Percentiles rank a stretch among this genome's conserved stretches.
Conservation (phyloP, 139 green algal species). For the Tetraselmis chui region DNA sequence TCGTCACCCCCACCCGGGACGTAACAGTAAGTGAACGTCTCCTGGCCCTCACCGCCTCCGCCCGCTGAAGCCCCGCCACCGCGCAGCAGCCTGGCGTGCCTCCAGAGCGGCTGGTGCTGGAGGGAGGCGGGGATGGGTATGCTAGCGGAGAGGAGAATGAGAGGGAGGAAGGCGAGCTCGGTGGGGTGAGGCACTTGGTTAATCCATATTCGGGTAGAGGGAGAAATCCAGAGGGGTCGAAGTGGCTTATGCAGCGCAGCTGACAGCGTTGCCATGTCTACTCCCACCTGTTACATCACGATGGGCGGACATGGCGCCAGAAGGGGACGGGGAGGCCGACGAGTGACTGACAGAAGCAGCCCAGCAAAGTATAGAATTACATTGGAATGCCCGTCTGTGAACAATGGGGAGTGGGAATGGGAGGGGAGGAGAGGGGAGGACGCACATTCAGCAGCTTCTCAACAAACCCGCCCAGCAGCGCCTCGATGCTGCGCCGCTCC, state of each 20-base stretch:
- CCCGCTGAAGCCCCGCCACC: no score
- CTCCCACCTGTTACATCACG: conserved; percentile 9
- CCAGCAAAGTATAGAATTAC: no score
- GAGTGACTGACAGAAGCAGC: no score
- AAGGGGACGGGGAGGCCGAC: no score
- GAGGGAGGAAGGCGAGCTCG: conserved; percentile 66
- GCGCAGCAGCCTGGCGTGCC: not conserved
- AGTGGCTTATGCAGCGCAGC: conserved; percentile 73
- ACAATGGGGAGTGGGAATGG: no score
- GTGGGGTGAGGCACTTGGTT: conserved; percentile 49
- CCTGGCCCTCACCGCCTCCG: not conserved
- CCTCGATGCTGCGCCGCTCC: conserved; percentile 66
- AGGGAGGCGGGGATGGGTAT: conserved; percentile 18
- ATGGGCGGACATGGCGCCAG: not conserved
- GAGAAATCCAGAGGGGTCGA: conserved; percentile 80
- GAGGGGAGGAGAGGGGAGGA: no score
- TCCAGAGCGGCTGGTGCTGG: not conserved
- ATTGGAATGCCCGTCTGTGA: no score
- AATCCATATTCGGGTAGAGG: conserved; percentile 52
- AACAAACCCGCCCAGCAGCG: conserved; percentile 64
- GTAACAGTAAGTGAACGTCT: conserved; percentile 43
- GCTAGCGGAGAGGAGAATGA: conserved; percentile 85
- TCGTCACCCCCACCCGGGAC: conserved; percentile 88
- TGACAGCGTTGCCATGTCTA: conserved; percentile 25
- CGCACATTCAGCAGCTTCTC: conserved; percentile 47